Conservation (phyloP, 169 alveolate genomes). For the Cryptosporidium tyzzeri region DNA sequence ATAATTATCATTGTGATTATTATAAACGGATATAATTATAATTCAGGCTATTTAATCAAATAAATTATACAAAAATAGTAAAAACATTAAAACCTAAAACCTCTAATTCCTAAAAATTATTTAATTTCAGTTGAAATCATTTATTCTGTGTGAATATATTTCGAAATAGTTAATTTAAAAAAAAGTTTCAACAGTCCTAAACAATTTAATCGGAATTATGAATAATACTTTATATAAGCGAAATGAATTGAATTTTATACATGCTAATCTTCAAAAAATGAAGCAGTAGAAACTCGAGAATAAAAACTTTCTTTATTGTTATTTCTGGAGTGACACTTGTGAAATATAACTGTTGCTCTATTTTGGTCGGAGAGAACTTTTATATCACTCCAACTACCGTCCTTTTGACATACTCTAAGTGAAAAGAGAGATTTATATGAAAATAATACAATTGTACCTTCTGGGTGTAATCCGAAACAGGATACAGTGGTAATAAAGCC, state of each 20-base stretch:
- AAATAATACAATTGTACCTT: constrained; percentile 49
- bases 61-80: background rate
- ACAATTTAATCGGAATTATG: background rate
- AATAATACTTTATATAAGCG: background rate
- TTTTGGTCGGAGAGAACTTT: constrained; percentile 42
- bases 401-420: constrained; percentile 39
- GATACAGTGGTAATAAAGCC: constrained; percentile 60
- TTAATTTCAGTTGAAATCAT: too few species aligned
- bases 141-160: too few species aligned
- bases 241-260: background rate
- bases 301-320: constrained; percentile 1
- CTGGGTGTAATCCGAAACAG: constrained; percentile 70
- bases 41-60: background rate
- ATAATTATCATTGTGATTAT: background rate
- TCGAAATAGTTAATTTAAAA: background rate
- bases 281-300: constrained; percentile 21
- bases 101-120: constrained; percentile 13
- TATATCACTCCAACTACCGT: constrained; percentile 61
- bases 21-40: background rate
- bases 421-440: constrained; percentile 18
- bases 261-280: constrained; percentile 19
- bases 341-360: constrained; percentile 54
- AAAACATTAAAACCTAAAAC: constrained; percentile 31
- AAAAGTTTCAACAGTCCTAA: background rate
- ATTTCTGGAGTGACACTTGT: constrained; percentile 66